These are phyloP conservation scores for Pichia gijzeniarum DNA, from an alignment of 805 yeast genomes.

Conservation along the genomic window DNA sequence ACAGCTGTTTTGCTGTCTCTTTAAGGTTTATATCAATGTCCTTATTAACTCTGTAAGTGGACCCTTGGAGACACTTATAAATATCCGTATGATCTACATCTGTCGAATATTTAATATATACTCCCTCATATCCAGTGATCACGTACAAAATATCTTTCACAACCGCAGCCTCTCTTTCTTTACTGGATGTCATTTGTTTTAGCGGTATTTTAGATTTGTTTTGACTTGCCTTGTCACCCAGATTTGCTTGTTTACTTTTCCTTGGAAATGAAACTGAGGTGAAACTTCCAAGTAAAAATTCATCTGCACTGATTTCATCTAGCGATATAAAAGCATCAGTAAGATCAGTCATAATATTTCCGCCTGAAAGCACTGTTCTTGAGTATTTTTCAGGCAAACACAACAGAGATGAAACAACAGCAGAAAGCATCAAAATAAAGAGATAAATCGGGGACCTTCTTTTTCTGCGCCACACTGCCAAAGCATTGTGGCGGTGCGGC, in stretches of 20 bases:
- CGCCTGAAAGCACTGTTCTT: too few species aligned
- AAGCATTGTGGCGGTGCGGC: neutral
- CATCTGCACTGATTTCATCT: conserved; percentile 1
- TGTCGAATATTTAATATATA: conserved; percentile 56
- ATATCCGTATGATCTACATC: conserved; percentile 27
- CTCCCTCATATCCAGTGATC: conserved; percentile 70
- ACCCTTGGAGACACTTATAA: conserved; percentile 60
- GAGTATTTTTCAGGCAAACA: too few species aligned
- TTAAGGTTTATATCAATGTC: conserved; percentile 69
- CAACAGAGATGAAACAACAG: too few species aligned
- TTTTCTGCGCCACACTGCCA: neutral
- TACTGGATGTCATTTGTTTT: conserved; percentile 27
- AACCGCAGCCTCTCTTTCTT: conserved; percentile 67
- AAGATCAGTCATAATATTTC: neutral
- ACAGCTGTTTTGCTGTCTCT: conserved; percentile 57
- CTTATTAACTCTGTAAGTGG: conserved; percentile 68
- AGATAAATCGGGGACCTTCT: neutral
- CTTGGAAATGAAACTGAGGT: neutral
- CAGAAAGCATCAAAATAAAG: neutral
- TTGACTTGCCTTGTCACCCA: too few species aligned
- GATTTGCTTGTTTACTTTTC: neutral
- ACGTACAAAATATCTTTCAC: conserved; percentile 64
- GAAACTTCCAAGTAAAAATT: neutral
- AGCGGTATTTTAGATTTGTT: neutral
- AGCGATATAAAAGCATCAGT: neutral